Evolutionary conservation across 305 asterid genomes (phyloP), one percentile per base, ranked within the genome.

Genomic region (Fraxinus baroniana): DNA sequence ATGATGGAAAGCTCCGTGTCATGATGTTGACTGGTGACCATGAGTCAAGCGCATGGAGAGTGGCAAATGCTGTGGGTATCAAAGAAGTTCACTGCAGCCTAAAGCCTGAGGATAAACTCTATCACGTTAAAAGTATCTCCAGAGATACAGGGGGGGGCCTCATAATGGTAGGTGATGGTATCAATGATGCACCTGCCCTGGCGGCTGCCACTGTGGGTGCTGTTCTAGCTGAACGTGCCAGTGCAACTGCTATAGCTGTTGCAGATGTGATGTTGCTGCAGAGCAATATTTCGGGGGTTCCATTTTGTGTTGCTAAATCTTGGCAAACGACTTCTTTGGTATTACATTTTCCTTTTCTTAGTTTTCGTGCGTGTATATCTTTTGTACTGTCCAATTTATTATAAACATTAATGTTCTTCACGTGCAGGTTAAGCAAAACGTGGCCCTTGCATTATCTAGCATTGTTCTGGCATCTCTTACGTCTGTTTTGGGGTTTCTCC

Each of bases 11-110:
- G 77, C 92, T 92, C 72, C 95, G 92, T 68, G 97, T 95, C 37
- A 89, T 97, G 89, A 95, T 97, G 99, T 86, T 97, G 83, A 97
- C 99, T 36, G 98, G 99, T 64, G 99, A 97, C 86, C 98, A 97
- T 83, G 93, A 97, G 87, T 89, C 90, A 76, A 95, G 98, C 84
- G 99, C 98, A 41, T 78, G 89, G 92, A 92, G 99, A 83, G 98
- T 95, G 72, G 99, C 98, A 24, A 91, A 95, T 83, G 94, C 97
- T 24, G 98, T 94, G 76, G 97, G 98, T 78, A 95, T 97, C 84
- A 87, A 86, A 85, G 97, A 97, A 86, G 97, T 97, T 70, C 90
- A 95, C 86, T 91, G 92, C 88, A 81, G 90, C 88, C 92, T 97
- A 78, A 97, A 93, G 90, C 99, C 99, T 0, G 98, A 97, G 90